These are phyloP conservation scores for Eurotiales sp. DNA, from an alignment of 2,329 filamentous ascomycete species.

Conservation along the genomic window DNA sequence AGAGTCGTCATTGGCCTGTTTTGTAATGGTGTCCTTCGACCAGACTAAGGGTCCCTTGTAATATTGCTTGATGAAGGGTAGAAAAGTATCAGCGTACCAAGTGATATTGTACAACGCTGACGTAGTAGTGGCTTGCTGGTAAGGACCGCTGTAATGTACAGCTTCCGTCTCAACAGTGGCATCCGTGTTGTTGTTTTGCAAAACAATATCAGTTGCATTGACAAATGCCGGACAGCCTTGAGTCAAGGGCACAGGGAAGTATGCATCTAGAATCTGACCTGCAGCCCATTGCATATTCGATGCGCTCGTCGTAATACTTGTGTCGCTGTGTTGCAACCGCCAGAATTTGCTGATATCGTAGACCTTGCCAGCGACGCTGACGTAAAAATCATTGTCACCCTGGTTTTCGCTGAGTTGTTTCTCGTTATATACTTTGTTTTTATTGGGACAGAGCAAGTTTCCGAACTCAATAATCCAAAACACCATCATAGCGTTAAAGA, in stretches of 20 bases:
- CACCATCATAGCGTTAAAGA: slow-evolving; percentile 76
- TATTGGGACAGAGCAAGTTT: slow-evolving; percentile 80
- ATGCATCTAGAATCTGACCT: slow-evolving; percentile 75
- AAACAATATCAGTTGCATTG: slow-evolving; percentile 47
- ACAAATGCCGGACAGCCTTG: slow-evolving; percentile 72
- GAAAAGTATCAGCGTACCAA: slow-evolving; percentile 76
- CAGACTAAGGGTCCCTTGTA: slow-evolving; percentile 85
- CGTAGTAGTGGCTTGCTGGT: slow-evolving; percentile 51
- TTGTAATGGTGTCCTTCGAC: slow-evolving; percentile 55
- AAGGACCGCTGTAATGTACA: slow-evolving; percentile 67
- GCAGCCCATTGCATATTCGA: slow-evolving; percentile 71
- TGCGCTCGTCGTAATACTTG: slow-evolving; percentile 54
- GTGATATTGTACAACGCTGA: slow-evolving; percentile 58
- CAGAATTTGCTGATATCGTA: slow-evolving; percentile 93
- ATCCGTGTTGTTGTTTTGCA: slow-evolving; percentile 59
- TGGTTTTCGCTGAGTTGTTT: slow-evolving; percentile 67
- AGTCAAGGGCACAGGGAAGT: slow-evolving; percentile 76
- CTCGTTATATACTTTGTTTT: slow-evolving; percentile 79
- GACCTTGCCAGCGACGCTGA: slow-evolving; percentile 80
- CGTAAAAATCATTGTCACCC: slow-evolving; percentile 74
- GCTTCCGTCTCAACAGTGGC: slow-evolving; percentile 56
- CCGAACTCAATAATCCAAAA: slow-evolving; percentile 94
- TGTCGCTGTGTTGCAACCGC: slow-evolving; percentile 78
- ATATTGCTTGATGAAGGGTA: slow-evolving; percentile 76
- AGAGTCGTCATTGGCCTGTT: slow-evolving; percentile 62